A percentile compares a stretch with the other conserved stretches of the same genome.
Evolutionary conservation across 139 green algal species (phyloP).

Genomic region (Eudorina sp.): DNA sequence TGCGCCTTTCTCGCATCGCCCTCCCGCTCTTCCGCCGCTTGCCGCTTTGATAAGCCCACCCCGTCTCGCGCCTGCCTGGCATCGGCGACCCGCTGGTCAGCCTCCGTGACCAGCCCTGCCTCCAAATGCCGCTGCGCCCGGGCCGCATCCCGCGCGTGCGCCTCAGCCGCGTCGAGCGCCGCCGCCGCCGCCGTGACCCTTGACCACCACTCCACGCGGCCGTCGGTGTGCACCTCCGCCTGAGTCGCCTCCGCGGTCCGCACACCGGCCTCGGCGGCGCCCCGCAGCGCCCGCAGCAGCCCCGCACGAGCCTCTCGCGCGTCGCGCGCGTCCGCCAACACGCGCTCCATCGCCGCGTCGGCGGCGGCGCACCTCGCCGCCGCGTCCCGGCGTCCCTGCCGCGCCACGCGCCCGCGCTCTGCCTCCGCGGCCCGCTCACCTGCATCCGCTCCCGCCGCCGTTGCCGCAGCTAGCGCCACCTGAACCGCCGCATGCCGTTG

Average conservation of each 20-base stretch:
- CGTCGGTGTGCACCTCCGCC: not conserved
- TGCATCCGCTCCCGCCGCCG: not conserved
- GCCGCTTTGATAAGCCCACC: not conserved
- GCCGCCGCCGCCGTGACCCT: not conserved
- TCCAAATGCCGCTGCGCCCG: not conserved
- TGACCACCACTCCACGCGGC: not conserved
- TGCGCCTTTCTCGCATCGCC: not conserved
- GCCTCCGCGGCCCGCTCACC: not conserved
- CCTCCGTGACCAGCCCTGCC: not conserved
- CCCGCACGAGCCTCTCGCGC: not conserved
- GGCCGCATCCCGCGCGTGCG: not conserved
- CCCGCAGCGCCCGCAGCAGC: not conserved
- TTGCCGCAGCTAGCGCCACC: not conserved
- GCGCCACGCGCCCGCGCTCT: not conserved
- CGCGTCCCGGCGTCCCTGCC: not conserved
- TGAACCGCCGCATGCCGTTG: not conserved
- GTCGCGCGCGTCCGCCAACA: not conserved
- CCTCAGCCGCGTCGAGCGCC: not conserved
- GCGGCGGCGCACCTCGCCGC: not conserved
- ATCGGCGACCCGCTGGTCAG: not conserved
- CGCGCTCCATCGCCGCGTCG: not conserved
- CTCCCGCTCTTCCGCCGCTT: not conserved
- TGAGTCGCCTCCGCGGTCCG: not conserved
- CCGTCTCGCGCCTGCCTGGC: not conserved
- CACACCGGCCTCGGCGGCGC: not conserved